Evolutionary conservation across 495 filamentous ascomycete genomes (phyloP), one percentile per base, ranked within the genome.

Genomic region (Aspergillus nidulans): DNA sequence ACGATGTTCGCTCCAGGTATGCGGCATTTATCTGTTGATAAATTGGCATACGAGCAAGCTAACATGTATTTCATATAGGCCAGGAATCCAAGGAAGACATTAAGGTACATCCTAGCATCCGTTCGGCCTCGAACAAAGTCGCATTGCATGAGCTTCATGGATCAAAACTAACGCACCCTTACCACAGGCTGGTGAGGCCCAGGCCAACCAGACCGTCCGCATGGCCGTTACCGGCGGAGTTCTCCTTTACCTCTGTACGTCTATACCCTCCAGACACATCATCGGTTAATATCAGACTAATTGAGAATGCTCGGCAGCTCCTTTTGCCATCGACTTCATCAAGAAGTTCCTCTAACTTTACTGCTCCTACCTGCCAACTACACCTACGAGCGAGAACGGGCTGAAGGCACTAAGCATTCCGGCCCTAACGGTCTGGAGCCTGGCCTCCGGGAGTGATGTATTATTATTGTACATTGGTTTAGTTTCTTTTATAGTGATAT

Each of bases 211-310:
- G 66, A 88, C 84, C 43, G 65, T 91, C 63, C 81, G 83, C 65
- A 77, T 72, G 44, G 82, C 82, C 58, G 58, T 89, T 52, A 78
- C 79, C 30, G 78, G 81, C 45, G 81, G 84, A 56, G 68, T 88
- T 60, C 55, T 86, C 26, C 81, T 96, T 56, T 96, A 96, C 73
- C 74, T 96, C 47, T 92, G 91, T 96, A 84, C 32, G 67, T 61
- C 36, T 13, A 26, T 13, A 16, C 15, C 43, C 10, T 13, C 21
- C 16, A 34, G 0, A n/a, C 23, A 23, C 15, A 28, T 38, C 23
- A 46, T 61, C 28, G 47, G 34, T 48, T 28, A 19, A 26, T 16
- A 18, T 8, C 19, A 19, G 4, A 9, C 19, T 38, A 24, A 38
- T 40, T 25, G 32, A 18, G 7, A 13, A 24, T 30, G 25, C 2